Base-by-base conservation (phyloP, 192 early-diverging fungal species). In the Coemansia sp. region DNA sequence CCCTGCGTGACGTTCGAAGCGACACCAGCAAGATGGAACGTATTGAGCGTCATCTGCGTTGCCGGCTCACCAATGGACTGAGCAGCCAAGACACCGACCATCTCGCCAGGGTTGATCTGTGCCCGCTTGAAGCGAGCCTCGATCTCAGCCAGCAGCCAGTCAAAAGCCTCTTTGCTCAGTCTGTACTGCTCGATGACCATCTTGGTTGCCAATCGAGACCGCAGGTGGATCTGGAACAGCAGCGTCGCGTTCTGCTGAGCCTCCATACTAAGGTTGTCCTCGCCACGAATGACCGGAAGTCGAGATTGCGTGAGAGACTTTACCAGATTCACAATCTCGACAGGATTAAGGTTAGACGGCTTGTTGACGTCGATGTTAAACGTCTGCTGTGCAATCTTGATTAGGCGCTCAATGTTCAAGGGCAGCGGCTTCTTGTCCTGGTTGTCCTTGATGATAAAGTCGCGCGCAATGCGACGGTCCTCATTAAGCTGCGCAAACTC, bases 11-110 rank as follows among this genome's bases (percentile, higher is more conserved):
- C 97, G 86, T 96, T 96, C 65, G 93, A 94, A 32, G 91, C 90
- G 54, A 98, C 95, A 93, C 97, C 97, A 64, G 97, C 97, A 83
- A 93, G 93, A 88, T 99, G 97, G 94, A 99, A 99, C 52, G 97
- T 99, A 73, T 99, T 99, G 57, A 99, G 82, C 38, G 97, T 99
- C 97, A 99, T 99, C 76, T 99, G 97, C 51, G 97, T 99, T 3
- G 96, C 95, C 37, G 97, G 97, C 82, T 99, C 97, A 80, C 97
- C 97, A 83, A 99, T 98, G 22, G 95, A 97, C 81, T 99, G 97
- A 15, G 97, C 97, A 28, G 97, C 96, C 66, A 99, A 86, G 14
- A 93, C 94, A 39, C 97, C 97, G 15, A 99, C 96, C 95, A 98
- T 98, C 86, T 99, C 97, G 45, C 96, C 95, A 1, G 95, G 92